Percentiles rank a stretch among this genome's conserved stretches.
Evolutionary conservation across 2,329 filamentous ascomycete genomes (phyloP).

Genomic region (Epichloe sp.): DNA sequence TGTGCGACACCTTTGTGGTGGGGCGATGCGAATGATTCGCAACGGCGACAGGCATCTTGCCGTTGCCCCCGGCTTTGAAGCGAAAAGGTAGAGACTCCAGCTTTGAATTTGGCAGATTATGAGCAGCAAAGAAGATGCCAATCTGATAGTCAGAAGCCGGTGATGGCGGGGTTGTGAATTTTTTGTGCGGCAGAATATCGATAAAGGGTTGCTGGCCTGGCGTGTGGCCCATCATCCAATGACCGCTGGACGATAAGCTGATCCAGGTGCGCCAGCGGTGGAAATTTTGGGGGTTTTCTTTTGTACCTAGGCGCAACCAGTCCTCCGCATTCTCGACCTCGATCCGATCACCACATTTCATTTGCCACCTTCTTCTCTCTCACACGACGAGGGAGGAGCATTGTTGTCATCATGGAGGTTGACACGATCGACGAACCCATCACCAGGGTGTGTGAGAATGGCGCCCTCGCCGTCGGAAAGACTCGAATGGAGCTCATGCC

Average conservation of each 20-base stretch:
- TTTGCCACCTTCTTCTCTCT: background rate
- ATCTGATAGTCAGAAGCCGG: background rate
- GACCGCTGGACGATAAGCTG: constrained; percentile 14
- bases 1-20: constrained; percentile 80
- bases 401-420: constrained; percentile 23
- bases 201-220: constrained; percentile 13
- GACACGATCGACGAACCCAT: constrained; percentile 21
- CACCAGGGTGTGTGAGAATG: constrained; percentile 33
- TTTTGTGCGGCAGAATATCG: constrained; percentile 25
- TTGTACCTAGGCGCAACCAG: constrained; percentile 3
- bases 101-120: constrained; percentile 21
- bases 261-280: constrained; percentile 11
- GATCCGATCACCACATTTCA: background rate
- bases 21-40: constrained; percentile 72
- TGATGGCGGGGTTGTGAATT: constrained; percentile 26
- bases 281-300: constrained; percentile 19
- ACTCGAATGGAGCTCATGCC: constrained; percentile 38
- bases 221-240: constrained; percentile 11
- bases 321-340: background rate
- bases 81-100: constrained; percentile 67
- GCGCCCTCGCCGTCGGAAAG: constrained; percentile 36
- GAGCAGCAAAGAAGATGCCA: background rate
- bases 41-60: constrained; percentile 61
- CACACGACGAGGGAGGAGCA: constrained; percentile 4
- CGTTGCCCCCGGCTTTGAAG: constrained; percentile 69